Evolutionary conservation across 202 grass and related monocot species (phyloP), one percentile per base, ranked within the genome.

Genomic region (Hordeum pubiflorum): DNA sequence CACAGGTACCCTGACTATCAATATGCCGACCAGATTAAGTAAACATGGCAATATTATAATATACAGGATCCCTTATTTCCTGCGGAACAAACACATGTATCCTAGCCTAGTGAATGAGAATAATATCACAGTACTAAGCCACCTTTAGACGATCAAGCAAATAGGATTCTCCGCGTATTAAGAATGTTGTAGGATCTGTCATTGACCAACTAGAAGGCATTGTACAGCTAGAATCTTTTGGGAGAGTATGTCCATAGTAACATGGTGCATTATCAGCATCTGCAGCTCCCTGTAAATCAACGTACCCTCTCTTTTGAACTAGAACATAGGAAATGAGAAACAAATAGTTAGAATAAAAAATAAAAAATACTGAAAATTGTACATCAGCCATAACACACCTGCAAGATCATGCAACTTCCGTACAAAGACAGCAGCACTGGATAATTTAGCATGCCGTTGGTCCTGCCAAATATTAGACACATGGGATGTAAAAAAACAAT

Each of bases 101-200:
- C 52, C 55, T 26, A 78, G 38, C 26, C 26, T 70, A 70, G 43
- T 72, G 21, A 83, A 40, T 21, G 32, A 38, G 23, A 43, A 38
- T 43, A 54, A 60, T 27, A 64, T n/a, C 50, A 72, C 48, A 12
- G 18, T 29, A 26, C 21, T 65, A 79, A 65, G 10, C 34, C 78
- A 99, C 96, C 90, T 99, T 99, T 81, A 79, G 81, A 78, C 81
- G 90, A 86, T 98, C 90, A 9, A 71, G 77, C 82, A 98, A 87
- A 82, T 98, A 98, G 41, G 92, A 92, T 82, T 94, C 88, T 29
- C 95, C 90, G 10, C 95, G 88, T 44, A 98, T 88, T 81, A 98
- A 91, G 78, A 98, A 98, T 72, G 92, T 95, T 56, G 92, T 88
- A 74, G 92, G 90, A 85, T 99, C 96, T 89, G 92, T 86, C 61